These are phyloP conservation scores for Naganishia vaughanmartiniae DNA, from an alignment of 768 basidiomycete species.

Conservation along the genomic window DNA sequence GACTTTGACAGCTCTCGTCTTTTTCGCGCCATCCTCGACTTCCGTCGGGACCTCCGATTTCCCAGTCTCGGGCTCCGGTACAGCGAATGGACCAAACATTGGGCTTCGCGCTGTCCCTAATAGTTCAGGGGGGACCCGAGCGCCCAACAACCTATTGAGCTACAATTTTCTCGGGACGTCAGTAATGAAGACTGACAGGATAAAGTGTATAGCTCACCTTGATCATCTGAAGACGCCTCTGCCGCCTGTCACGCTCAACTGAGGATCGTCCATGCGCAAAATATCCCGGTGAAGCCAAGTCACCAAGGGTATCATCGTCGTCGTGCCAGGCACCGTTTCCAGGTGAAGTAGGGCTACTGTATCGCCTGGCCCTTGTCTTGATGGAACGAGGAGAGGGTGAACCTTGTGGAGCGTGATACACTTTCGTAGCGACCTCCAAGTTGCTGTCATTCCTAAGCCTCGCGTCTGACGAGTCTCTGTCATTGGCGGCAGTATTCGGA, in stretches of 20 bases:
- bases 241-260: neutral
- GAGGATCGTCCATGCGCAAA: neutral
- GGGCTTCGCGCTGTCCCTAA: neutral
- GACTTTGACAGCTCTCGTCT: slow-evolving; percentile 23
- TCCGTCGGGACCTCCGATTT: neutral
- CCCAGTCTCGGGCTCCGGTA: neutral
- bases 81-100: too few species aligned
- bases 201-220: neutral
- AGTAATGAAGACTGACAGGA: neutral
- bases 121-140: neutral
- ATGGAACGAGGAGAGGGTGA: neutral
- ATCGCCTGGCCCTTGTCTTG: neutral
- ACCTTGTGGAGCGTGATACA: neutral
- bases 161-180: neutral
- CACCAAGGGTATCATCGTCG: neutral
- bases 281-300: neutral
- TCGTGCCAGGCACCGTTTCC: neutral
- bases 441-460: neutral
- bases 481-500: neutral
- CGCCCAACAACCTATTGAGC: slow-evolving; percentile 18
- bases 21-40: neutral
- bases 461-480: neutral
- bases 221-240: neutral
- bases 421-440: neutral
- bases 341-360: slow-evolving; percentile 6